phyloP scores from a whole-genome alignment of 139 green algal species.

The Coelastrella sp. region DNA sequence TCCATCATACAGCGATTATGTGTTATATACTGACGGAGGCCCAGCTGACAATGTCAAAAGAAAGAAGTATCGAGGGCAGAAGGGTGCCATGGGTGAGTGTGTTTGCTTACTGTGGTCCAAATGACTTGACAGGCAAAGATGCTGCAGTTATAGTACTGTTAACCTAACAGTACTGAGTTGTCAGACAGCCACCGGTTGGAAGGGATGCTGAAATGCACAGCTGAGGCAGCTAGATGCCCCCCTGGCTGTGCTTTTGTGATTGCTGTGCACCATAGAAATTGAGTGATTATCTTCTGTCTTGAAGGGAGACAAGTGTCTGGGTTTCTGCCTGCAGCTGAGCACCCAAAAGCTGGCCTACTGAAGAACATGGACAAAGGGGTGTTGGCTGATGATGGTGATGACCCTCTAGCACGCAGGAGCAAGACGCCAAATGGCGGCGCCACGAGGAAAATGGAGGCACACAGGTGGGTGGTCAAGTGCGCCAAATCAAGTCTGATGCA shows the following conservation, averaged over 20 bases:
- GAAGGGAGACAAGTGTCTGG: not conserved
- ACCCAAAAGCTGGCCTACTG: constrained; percentile 54
- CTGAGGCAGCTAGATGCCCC: too few species aligned
- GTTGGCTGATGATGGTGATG: not conserved
- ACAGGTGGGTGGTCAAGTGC: constrained; percentile 3
- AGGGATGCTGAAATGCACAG: too few species aligned
- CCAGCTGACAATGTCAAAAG: constrained; percentile 69
- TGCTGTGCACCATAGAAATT: too few species aligned
- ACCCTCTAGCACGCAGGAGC: not conserved
- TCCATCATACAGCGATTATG: constrained; percentile 92
- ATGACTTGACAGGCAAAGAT: too few species aligned
- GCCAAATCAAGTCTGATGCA: too few species aligned
- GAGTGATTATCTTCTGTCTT: not conserved
- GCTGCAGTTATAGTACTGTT: too few species aligned
- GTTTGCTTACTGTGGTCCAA: not conserved
- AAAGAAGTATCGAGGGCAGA: constrained; percentile 64
- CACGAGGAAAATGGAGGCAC: constrained; percentile 20
- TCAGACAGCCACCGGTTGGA: too few species aligned
- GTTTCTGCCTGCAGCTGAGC: constrained; percentile 5
- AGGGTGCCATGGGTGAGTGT: constrained; percentile 16
- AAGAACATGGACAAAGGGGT: constrained; percentile 62
- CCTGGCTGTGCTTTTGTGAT: too few species aligned
- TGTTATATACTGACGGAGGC: constrained; percentile 87
- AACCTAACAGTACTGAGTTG: too few species aligned
- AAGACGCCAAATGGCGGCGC: constrained; percentile 1